phyloP scores from a whole-genome alignment of 2,329 filamentous ascomycete genomes.

The Phaeosphaeria sp. region DNA sequence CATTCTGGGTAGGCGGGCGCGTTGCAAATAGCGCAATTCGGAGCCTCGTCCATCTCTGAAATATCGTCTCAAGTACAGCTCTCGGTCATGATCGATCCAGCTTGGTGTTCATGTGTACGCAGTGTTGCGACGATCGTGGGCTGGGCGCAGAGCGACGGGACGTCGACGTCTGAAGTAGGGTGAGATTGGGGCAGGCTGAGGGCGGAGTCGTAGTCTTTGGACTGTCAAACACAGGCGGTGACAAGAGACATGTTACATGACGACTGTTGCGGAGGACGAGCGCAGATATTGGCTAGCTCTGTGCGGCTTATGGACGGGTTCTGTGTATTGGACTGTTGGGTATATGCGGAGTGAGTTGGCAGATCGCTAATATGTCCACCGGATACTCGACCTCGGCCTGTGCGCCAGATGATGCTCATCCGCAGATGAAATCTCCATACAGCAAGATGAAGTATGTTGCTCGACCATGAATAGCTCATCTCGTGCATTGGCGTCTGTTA shows the following conservation, averaged over 20 bases:
- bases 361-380: constrained; percentile 36
- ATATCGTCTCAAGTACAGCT: constrained; percentile 29
- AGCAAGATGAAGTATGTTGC: background rate
- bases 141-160: constrained; percentile 4
- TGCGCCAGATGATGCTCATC: constrained; percentile 15
- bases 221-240: constrained; percentile 44
- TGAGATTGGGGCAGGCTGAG: constrained; percentile 28
- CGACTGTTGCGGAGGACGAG: constrained; percentile 33
- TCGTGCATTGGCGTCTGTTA: background rate
- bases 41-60: constrained; percentile 46
- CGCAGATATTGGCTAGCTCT: constrained; percentile 38
- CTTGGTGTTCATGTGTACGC: constrained; percentile 3
- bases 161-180: constrained; percentile 19
- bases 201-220: constrained; percentile 29
- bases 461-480: background rate
- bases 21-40: constrained; percentile 52
- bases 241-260: constrained; percentile 48
- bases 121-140: constrained; percentile 12
- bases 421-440: constrained; percentile 6
- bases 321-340: constrained; percentile 36
- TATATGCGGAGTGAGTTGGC: constrained; percentile 48
- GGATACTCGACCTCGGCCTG: constrained; percentile 20
- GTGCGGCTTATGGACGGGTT: constrained; percentile 40
- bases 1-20: constrained; percentile 49
- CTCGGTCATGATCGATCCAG: constrained; percentile 37